Base-by-base conservation (phyloP, 2,329 filamentous ascomycete genomes). In the Aspergillus thermomutatus region DNA sequence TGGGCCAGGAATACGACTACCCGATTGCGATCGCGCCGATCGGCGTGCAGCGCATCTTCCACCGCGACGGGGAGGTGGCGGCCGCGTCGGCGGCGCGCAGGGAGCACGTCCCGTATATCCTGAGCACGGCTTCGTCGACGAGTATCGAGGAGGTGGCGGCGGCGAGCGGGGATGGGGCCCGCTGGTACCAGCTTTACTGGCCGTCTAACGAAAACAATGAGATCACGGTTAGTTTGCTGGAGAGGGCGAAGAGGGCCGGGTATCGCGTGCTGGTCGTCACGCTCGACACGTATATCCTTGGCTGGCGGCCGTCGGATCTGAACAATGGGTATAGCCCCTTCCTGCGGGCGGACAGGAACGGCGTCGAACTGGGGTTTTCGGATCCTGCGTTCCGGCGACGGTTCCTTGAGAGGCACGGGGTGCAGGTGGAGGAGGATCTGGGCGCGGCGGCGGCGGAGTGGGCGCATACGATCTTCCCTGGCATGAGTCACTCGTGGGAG, bases 151-250 rank as follows among this genome's bases (percentile, higher is more conserved):
- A 90, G 56, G 81, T 90, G 0, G 86, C 85, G 0, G 66, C 72
- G 6, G 83, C 82, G 0, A 84, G 81, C 52, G 81, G 80, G 0
- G 71, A 79, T 1, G 82, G 82, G 0, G 73, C 79, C 17, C 76
- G 86, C 3, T 92, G 87, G 87, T 91, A 82, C 69, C 89, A 92
- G 69, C 80, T 91, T 0, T 91, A 91, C 73, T 90, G 87, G 86
- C 87, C 88, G 0, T 72, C 47, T 1, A 65, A 66, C 45, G 64
- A 81, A 37, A 80, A 84, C 53, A 82, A 90, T 49, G 83, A 86
- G 4, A 76, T 91, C 49, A 90, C 88, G 0, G 75, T 79, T 0
- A 87, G 82, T 50, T 73, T 91, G 25, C 77, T 91, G 2, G 62
- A 70, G 0, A 78, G 87, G 0, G 88, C 87, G 0, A 83, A 83